Percentiles rank a stretch among this genome's conserved stretches.
Conservation (phyloP, 73 alveolate species). For the Effrenium voratum region DNA sequence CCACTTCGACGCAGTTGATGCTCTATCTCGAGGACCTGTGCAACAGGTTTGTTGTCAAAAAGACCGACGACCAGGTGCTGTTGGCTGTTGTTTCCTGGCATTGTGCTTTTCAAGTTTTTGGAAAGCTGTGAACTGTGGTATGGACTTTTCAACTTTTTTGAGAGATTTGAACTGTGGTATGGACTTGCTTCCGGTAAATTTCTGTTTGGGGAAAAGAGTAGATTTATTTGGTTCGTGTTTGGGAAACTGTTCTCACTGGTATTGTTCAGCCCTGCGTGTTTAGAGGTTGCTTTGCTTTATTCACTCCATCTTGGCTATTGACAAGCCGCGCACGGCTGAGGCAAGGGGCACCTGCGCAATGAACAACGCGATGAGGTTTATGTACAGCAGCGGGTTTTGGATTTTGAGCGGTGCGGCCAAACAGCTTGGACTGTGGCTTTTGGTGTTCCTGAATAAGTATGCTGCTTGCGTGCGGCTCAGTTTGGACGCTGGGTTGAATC, state of each 20-base stretch:
- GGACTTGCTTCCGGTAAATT: no score
- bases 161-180: no score
- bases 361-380: neutral
- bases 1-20: slow-evolving; percentile 4
- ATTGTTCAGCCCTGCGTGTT: neutral
- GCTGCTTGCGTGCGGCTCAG: neutral
- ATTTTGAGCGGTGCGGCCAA: neutral
- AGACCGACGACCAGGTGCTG: neutral
- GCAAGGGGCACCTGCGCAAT: slow-evolving; percentile 1
- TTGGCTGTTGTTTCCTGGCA: neutral
- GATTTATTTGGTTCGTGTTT: neutral
- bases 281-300: neutral
- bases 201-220: neutral
- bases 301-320: neutral
- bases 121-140: neutral
- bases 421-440: neutral
- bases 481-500: neutral
- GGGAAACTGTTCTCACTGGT: neutral
- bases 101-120: neutral
- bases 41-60: neutral
- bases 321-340: neutral
- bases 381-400: slow-evolving; percentile 22
- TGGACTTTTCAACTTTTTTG: neutral
- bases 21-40: neutral
- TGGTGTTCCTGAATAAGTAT: neutral